Evolutionary conservation across 352 stramenopile species (phyloP), one percentile per base, ranked within the genome.

Genomic region (Pythium apleroticum): DNA sequence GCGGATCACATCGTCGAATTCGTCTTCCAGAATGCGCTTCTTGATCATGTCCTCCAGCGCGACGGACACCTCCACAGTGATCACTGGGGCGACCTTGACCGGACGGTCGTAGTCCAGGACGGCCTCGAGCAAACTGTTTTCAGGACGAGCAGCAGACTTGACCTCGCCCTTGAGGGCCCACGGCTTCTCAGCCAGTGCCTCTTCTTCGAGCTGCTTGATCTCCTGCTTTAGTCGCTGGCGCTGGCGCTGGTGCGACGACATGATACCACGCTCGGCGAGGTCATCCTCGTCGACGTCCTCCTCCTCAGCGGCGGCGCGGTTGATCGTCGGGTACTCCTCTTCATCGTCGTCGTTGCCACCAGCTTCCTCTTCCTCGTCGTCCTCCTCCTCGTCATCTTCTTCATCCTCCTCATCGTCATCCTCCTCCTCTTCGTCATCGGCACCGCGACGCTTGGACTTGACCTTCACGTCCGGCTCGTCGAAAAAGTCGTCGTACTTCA

Each of bases 41-140:
- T 98, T 98, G 70, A 98, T 98, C 68, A 98, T 87, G 35, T 97
- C 90, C 71, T 98, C 95, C 12, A 98, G 77, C 14, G 84, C 87
- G 12, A 92, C 81, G 4, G 95, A 98, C 30, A 97, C 90, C 52
- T 98, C 90, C 19, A 96, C 84, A 9, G 92, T 98, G 54, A 98
- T 95, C 19, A 97, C 91, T 1, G 93, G 93, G 9, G 92, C 89
- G 14, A 92, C 81, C 65, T 98, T 98, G 57, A 89, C 86, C 19
- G 93, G 90, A 31, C 92, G 80, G 64, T 98, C 90, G 68, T 98
- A 98, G 73, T 98, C 93, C 45, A 97, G 89, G 39, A 97, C 93
- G 0, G 86, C 88, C 66, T 98, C 91, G 20, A 98, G 71, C 64
- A 98, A 84, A 80, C 90, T 98, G 73, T 98, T 97, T 55, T 96